Percentiles rank a stretch among this genome's conserved stretches.
Conservation (phyloP, 805 yeast species). For the Hemisphaericaspora nanyangensis region DNA sequence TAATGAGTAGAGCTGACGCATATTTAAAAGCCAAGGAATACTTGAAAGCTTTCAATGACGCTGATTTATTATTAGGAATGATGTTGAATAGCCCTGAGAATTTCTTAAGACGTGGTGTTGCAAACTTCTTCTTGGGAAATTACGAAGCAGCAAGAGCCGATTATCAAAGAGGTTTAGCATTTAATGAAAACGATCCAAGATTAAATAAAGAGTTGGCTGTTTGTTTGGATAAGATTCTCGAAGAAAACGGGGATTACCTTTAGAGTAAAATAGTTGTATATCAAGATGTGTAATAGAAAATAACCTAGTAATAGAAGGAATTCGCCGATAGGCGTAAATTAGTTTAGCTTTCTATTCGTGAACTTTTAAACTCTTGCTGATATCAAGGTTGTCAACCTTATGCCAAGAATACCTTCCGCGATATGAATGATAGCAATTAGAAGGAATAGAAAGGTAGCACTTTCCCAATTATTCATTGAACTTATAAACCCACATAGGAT, state of each 20-base stretch:
- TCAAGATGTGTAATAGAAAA: no score
- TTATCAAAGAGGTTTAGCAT: constrained; percentile 70
- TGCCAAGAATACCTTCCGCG: no score
- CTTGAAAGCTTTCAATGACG: constrained; percentile 62
- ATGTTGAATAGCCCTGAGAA: constrained; percentile 64
- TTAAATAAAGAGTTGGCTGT: constrained; percentile 46
- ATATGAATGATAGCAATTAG: no score
- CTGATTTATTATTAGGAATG: constrained; percentile 60
- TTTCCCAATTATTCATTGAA: no score
- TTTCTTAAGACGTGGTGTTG: constrained; percentile 67
- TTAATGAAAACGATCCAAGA: constrained; percentile 51
- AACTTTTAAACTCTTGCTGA: no score
- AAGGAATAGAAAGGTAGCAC: no score
- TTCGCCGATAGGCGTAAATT: background rate
- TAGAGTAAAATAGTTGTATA: constrained; percentile 5
- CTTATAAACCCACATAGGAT: no score
- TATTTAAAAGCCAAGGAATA: constrained; percentile 51
- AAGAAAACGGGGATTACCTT: constrained; percentile 56
- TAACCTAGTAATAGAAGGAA: no score
- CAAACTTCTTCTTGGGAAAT: constrained; percentile 58
- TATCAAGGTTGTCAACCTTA: no score
- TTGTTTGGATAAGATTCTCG: constrained; percentile 45
- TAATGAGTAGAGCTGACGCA: constrained; percentile 72
- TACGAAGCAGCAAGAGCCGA: constrained; percentile 59
- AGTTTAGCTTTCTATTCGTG: background rate